Conservation (phyloP, 768 basidiomycete species). For the Podaxis sp. region DNA sequence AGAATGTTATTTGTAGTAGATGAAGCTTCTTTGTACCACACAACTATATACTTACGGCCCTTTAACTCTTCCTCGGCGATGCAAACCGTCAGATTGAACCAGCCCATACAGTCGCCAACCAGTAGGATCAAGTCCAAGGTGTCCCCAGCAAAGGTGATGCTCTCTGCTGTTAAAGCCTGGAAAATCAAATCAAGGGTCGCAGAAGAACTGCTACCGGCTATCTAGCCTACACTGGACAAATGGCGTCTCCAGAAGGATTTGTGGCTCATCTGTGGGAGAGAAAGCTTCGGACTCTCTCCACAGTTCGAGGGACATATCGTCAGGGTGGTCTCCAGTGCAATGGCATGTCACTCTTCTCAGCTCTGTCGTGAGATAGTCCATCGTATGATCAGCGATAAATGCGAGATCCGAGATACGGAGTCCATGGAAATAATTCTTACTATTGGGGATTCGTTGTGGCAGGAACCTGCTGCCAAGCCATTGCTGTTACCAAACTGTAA, state of each 20-base stretch:
- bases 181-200: neutral
- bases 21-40: too few species aligned
- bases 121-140: neutral
- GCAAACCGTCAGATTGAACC: neutral
- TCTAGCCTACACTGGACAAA: neutral
- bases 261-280: conserved; percentile 2
- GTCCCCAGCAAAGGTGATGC: neutral
- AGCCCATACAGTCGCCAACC: neutral
- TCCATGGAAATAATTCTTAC: neutral
- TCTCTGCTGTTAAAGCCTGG: neutral
- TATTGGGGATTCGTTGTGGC: neutral
- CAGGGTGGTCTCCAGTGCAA: neutral
- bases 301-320: too few species aligned
- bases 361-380: neutral
- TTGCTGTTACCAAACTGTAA: too few species aligned
- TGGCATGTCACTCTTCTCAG: neutral
- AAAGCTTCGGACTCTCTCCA: neutral
- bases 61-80: neutral
- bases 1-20: neutral
- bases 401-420: conserved; percentile 5
- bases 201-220: neutral
- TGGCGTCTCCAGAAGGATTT: neutral
- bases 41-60: neutral
- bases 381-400: neutral
- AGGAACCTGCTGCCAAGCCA: too few species aligned